phyloP scores from a whole-genome alignment of 495 filamentous ascomycete genomes.

The Penicillium roqueforti region DNA sequence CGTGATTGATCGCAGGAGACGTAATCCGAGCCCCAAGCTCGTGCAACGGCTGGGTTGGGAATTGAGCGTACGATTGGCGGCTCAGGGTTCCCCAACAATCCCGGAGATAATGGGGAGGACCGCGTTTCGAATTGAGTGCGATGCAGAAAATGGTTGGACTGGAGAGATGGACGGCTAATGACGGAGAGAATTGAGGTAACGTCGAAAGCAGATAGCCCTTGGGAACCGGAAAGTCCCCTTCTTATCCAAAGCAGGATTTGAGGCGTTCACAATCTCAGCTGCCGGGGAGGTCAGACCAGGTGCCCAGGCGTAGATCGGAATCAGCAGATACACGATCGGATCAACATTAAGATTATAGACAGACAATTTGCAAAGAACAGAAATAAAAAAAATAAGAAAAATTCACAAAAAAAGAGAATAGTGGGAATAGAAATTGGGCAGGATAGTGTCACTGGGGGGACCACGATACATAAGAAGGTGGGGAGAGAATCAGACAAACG shows the following conservation, averaged over 20 bases:
- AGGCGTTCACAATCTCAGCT: neutral
- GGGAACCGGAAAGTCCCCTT: neutral
- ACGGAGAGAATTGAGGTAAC: conserved; percentile 5
- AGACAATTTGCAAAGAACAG: conserved; percentile 7
- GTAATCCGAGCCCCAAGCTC: conserved; percentile 27
- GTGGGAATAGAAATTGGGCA: neutral
- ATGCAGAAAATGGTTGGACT: conserved; percentile 21
- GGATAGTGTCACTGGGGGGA: neutral
- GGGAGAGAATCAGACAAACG: conserved; percentile 1
- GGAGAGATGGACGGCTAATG: conserved; percentile 8
- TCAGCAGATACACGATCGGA: neutral
- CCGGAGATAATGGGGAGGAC: conserved; percentile 24
- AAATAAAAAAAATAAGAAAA: conserved; percentile 4
- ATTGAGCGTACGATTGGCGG: conserved; percentile 27
- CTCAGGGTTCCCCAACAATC: conserved; percentile 11
- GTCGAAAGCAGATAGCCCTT: conserved; percentile 4
- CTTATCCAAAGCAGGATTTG: conserved; percentile 7
- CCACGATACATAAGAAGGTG: conserved; percentile 9
- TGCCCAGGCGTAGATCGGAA: conserved; percentile 1
- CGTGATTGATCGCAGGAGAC: conserved; percentile 14
- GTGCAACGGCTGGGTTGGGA: conserved; percentile 18
- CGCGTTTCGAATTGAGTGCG: conserved; percentile 30
- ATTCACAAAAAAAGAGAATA: neutral
- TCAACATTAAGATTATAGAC: conserved; percentile 14
- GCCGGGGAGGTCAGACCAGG: neutral